Conservation (phyloP, 2,329 filamentous ascomycete species). For the Aspergillus sp. region DNA sequence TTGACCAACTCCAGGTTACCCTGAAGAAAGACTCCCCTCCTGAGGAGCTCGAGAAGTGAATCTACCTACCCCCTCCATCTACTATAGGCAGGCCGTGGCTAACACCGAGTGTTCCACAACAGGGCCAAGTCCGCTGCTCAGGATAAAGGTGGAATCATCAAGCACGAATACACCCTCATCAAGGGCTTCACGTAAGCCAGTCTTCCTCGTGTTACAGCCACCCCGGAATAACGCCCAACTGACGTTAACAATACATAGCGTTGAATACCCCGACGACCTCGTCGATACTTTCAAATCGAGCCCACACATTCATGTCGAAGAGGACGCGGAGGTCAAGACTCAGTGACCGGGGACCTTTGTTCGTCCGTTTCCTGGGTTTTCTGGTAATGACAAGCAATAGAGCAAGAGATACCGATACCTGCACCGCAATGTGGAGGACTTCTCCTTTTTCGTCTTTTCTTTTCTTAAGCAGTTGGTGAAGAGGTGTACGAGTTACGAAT, state of each 20-base stretch:
- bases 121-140: constrained; percentile 75
- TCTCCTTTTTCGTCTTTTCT: neutral
- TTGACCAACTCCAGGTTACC: constrained; percentile 62
- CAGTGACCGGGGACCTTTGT: constrained; percentile 50
- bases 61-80: neutral
- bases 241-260: constrained; percentile 51
- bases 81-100: constrained; percentile 1
- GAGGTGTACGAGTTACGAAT: constrained; percentile 21
- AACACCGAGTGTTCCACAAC: constrained; percentile 13
- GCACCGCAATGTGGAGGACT: neutral
- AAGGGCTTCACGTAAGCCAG: constrained; percentile 83
- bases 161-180: constrained; percentile 80
- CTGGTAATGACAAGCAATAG: neutral
- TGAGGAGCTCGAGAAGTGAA: constrained; percentile 68
- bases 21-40: constrained; percentile 69
- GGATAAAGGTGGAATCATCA: constrained; percentile 79
- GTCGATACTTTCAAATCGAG: constrained; percentile 60
- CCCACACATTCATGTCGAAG: constrained; percentile 77
- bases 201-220: neutral
- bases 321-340: constrained; percentile 67
- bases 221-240: constrained; percentile 7
- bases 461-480: neutral
- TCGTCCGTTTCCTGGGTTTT: neutral
- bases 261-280: constrained; percentile 67
- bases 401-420: neutral